Conservation (phyloP, 768 basidiomycete genomes). For the Paxillus involutus region DNA sequence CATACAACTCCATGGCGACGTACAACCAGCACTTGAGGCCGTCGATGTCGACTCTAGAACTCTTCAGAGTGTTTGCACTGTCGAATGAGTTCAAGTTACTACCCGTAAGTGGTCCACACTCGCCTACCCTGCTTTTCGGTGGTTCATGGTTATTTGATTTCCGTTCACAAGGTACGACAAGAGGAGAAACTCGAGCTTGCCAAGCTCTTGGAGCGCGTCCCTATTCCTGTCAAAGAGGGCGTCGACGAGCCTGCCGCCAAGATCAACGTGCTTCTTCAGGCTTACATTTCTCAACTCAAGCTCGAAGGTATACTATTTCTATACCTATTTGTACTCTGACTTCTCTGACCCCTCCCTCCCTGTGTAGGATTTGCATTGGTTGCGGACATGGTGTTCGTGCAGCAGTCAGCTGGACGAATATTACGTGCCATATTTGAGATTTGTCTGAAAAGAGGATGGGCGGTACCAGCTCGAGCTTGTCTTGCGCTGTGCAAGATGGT, state of each 20-base stretch:
- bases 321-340: not conserved
- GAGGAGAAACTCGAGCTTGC: slow-evolving; percentile 86
- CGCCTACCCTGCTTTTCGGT: not conserved
- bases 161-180: slow-evolving; percentile 55
- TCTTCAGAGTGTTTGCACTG: slow-evolving; percentile 94
- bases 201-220: slow-evolving; percentile 90
- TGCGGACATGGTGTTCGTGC: slow-evolving; percentile 94
- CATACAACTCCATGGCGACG: slow-evolving; percentile 92
- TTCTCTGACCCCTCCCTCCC: not conserved
- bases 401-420: slow-evolving; percentile 97
- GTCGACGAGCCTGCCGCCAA: slow-evolving; percentile 97
- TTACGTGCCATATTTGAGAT: slow-evolving; percentile 97
- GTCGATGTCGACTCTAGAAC: slow-evolving; percentile 83
- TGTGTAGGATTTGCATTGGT: slow-evolving; percentile 73
- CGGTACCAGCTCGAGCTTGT: slow-evolving; percentile 86
- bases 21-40: slow-evolving; percentile 93
- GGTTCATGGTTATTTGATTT: not conserved
- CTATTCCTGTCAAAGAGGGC: slow-evolving; percentile 95
- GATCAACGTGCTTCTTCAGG: slow-evolving; percentile 93
- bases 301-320: slow-evolving; percentile 60
- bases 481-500: slow-evolving; percentile 97
- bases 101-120: slow-evolving; percentile 47
- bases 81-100: slow-evolving; percentile 95
- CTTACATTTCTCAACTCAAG: slow-evolving; percentile 92
- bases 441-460: slow-evolving; percentile 98